A percentile compares a stretch with the other conserved stretches of the same genome.
Conservation (phyloP, 176 grass and related monocot species). For the Rhynchospora tenuis region DNA sequence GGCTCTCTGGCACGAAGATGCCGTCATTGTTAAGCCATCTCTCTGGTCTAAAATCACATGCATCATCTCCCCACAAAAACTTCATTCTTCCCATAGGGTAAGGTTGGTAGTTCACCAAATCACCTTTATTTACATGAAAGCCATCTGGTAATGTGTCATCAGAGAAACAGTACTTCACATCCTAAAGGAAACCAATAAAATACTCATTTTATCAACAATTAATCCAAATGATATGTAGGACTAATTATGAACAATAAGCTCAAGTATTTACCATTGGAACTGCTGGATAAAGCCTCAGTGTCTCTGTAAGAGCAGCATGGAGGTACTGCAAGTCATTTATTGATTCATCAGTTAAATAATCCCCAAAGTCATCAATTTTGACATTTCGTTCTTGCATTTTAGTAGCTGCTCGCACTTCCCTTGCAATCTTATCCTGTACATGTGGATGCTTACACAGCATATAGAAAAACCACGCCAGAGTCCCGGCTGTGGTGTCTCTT, state of each 20-base stretch:
- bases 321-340: too few relatives aligned
- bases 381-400: constrained; percentile 15
- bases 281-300: constrained; percentile 40
- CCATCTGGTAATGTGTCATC: constrained; percentile 70
- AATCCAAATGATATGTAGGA: too few relatives aligned
- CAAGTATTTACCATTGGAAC: constrained; percentile 42
- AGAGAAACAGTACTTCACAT: constrained; percentile 53
- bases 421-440: constrained; percentile 51
- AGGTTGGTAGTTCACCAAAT: constrained; percentile 63
- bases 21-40: constrained; percentile 57
- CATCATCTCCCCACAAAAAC: constrained; percentile 64
- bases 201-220: too few relatives aligned
- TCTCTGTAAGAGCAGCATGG: too few relatives aligned
- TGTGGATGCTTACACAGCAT: constrained; percentile 63
- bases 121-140: constrained; percentile 45
- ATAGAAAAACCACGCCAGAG: constrained; percentile 73
- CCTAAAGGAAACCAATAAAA: constrained; percentile 5
- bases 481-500: constrained; percentile 60
- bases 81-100: constrained; percentile 25
- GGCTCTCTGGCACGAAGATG: constrained; percentile 44
- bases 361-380: not conserved
- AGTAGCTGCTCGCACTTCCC: constrained; percentile 38
- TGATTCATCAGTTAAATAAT: too few relatives aligned
- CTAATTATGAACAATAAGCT: not conserved
- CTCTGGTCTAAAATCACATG: constrained; percentile 61